A percentile compares a stretch with the other conserved stretches of the same genome.
Evolutionary conservation across 176 grass and related monocot species (phyloP).

Genomic region (Otatea glauca): DNA sequence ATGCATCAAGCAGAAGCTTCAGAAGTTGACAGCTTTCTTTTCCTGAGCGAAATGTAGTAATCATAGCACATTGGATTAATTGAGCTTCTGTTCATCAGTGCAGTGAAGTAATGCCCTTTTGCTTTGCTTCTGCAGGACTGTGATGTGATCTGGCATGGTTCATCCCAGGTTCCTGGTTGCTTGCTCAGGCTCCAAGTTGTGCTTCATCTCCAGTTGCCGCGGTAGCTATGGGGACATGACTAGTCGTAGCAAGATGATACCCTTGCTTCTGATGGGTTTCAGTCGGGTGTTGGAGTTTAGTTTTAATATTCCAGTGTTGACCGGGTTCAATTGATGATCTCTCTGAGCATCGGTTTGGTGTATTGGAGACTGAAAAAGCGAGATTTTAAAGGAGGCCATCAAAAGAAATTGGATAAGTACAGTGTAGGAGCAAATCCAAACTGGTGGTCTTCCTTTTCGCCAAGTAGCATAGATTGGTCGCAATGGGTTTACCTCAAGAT

Average conservation of each 20-base stretch:
- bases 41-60: slow-evolving; percentile 35
- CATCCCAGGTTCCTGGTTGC: slow-evolving; percentile 53
- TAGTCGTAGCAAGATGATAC: slow-evolving; percentile 34
- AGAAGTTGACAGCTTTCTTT: slow-evolving; percentile 20
- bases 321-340: slow-evolving; percentile 38
- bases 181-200: slow-evolving; percentile 50
- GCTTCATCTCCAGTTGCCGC: slow-evolving; percentile 39
- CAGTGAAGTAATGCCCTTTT: slow-evolving; percentile 25
- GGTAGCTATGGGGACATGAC: slow-evolving; percentile 35
- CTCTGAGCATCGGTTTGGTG: neutral
- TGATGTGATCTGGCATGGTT: slow-evolving; percentile 43
- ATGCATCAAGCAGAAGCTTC: slow-evolving; percentile 23
- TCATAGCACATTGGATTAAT: neutral
- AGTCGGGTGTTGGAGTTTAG: neutral
- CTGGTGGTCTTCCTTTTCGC: neutral
- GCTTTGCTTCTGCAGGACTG: slow-evolving; percentile 49
- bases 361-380: slow-evolving; percentile 18
- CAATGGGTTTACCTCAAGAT: slow-evolving; percentile 88
- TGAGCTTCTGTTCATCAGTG: neutral
- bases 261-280: slow-evolving; percentile 39
- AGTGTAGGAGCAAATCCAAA: slow-evolving; percentile 30
- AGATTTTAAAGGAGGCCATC: slow-evolving; percentile 21
- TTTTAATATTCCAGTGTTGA: slow-evolving; percentile 27
- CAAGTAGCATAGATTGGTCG: slow-evolving; percentile 14
- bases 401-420: slow-evolving; percentile 15